Base-by-base conservation (phyloP, 345 rosid genomes). In the Ricinus communis region DNA sequence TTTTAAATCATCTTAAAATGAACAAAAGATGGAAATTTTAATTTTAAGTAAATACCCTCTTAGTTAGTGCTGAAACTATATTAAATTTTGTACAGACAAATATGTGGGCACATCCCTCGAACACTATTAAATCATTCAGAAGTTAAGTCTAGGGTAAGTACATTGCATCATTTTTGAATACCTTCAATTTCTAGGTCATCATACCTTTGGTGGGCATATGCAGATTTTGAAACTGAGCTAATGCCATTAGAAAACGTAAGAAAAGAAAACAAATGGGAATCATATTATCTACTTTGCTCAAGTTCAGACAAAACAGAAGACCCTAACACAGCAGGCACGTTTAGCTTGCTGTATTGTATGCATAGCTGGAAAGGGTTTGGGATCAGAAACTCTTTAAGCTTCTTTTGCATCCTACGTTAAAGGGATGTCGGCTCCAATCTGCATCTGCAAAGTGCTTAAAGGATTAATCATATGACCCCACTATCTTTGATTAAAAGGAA, bases 321-420 rank as follows among this genome's bases (percentile, higher is more conserved):
- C 31, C 31, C 55, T 19, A 33, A 33, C 38, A 33, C 6, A 25
- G 62, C 36, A 57, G 40, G 63, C 63, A 58, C 63, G 63, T 58
- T 58, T 58, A 7, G 63, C 43, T 58, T 58, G 63, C 41, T 58
- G 18, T 58, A 33, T 2, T 16, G 10, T n/a, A n/a, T n/a, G 63
- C 2, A 31, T 58, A 58, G 41, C 63, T 58, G 63, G 63, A 58
- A 58, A 58, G 63, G 22, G 8, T 50, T 16, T 2, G 22, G 54
- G 22, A 50, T 50, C 22, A 16, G 22, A 15, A 50, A 19, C 54
- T 50, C 54, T 50, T 50, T 46, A 10, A 45, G 3, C 50, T 46
- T 46, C 50, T 10, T 33, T 33, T 43, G 47, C 11, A 43, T 43
- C 47, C 54, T 15, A 8, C 54, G 18, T 50, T 50, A 16, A 50